Base-by-base conservation (phyloP, 148 eudicot genomes). In the Camellia japonica region DNA sequence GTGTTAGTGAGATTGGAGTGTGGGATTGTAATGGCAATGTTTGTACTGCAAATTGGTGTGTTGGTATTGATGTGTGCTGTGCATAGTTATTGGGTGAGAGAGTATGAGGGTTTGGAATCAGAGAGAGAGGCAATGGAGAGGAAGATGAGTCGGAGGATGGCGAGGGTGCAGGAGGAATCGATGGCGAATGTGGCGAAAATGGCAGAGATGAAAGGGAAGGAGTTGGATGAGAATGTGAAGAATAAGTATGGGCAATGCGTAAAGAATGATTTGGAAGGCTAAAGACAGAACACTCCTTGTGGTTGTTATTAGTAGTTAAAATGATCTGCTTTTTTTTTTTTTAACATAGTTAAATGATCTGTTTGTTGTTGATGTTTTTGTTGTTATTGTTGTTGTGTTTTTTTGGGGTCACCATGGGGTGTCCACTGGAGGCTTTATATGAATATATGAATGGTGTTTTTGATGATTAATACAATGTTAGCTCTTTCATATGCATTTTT, bases 1-100 rank as follows among this genome's bases (percentile, higher is more conserved):
- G 49, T 91, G 66, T 80, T 93, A 72, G 91, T 89, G 56, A 85
- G 97, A 59, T n/a, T 91, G 79, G 92, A 90, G 79, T 87, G 95
- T 84, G 93, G 90, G 89, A 68, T 88, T 75, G 80, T 93, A 82
- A 81, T 93, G 93, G 89, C 84, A 4, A 89, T 90, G 90, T 87
- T 93, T 63, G 72, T 88, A 77, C 73, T 91, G 85, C 93, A 93
- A 41, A 61, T 88, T 18, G 82, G 81, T 7, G 94, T 85, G 14
- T 60, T 88, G 74, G 79, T 84, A 1, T 52, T 93, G 73, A 79
- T 84, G 12, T 93, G 97, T 68, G 86, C 79, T 1, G 86, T 93
- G 52, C 93, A 87, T 63, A 75, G 90, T 46, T 88, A 94, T 75
- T 87, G 85, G 91, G 88, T 87, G 71, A 86, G 84, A 58, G 93